phyloP scores from a whole-genome alignment of 345 rosid species.

The Euphorbia lathyris region DNA sequence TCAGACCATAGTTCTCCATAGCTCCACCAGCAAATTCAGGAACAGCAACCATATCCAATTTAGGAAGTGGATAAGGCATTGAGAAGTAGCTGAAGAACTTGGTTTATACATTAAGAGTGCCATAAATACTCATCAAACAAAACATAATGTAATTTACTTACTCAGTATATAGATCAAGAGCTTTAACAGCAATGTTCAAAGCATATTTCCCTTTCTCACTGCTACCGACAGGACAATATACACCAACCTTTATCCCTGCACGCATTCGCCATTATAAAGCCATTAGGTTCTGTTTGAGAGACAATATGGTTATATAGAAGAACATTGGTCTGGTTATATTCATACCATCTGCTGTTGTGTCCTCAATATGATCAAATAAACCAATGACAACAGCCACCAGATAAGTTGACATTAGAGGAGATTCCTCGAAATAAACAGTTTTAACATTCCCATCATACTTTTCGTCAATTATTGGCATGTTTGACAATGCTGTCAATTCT shows the following conservation, averaged over 20 bases:
- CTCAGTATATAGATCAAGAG: conserved; percentile 36
- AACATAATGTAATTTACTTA: conserved; percentile 17
- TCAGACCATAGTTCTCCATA: conserved; percentile 46
- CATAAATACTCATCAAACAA: background rate
- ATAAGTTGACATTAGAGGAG: conserved; percentile 47
- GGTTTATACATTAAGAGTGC: background rate
- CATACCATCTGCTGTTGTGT: conserved; percentile 35
- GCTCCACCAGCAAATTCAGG: conserved; percentile 43
- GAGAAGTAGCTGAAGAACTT: conserved; percentile 34
- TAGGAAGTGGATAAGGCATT: conserved; percentile 42
- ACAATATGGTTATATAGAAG: background rate
- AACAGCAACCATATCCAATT: conserved; percentile 44
- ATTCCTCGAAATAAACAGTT: conserved; percentile 36
- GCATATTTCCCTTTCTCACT: conserved; percentile 34
- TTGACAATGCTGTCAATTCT: conserved; percentile 36
- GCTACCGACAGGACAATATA: conserved; percentile 38
- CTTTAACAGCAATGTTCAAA: conserved; percentile 34
- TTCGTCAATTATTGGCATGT: conserved; percentile 43
- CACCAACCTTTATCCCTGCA: conserved; percentile 36
- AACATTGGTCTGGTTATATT: background rate
- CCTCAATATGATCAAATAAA: conserved; percentile 39
- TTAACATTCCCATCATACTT: conserved; percentile 26
- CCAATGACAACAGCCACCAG: conserved; percentile 47
- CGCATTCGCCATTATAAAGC: background rate
- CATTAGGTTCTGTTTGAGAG: background rate